A percentile compares a stretch with the other conserved stretches of the same genome.
Conservation (phyloP, 2,329 filamentous ascomycete genomes). For the Nakataea oryzae region DNA sequence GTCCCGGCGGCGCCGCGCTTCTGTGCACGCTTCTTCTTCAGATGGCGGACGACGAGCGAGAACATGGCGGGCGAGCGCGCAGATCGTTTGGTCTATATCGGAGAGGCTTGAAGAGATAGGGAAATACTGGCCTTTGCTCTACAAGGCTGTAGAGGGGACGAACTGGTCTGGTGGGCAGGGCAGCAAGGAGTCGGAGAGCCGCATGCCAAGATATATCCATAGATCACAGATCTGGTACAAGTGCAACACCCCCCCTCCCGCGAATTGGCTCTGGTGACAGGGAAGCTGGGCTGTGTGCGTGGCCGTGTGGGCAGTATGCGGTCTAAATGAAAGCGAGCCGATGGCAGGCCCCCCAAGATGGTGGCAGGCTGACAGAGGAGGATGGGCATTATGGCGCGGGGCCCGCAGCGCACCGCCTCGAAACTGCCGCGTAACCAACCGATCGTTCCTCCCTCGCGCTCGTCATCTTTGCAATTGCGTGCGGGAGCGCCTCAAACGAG, state of each 20-base stretch:
- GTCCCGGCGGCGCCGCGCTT: not conserved
- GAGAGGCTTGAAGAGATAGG: not conserved
- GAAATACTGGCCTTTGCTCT: not conserved
- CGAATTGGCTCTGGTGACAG: not conserved
- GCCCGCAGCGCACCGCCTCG: too few species aligned
- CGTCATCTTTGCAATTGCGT: not conserved
- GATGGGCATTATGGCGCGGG: not conserved
- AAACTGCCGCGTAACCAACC: not conserved
- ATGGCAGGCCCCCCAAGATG: not conserved
- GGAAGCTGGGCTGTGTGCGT: not conserved
- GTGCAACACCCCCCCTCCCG: not conserved
- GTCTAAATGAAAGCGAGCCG: too few species aligned
- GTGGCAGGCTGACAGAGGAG: too few species aligned
- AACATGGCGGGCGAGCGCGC: not conserved
- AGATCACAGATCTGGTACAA: not conserved
- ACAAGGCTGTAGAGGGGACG: too few species aligned
- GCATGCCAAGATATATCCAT: slow-evolving; percentile 1
- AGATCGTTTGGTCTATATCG: not conserved
- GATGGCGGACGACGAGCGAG: not conserved
- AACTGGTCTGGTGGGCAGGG: not conserved
- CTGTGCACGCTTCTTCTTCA: not conserved
- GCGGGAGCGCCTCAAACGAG: not conserved
- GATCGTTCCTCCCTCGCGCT: not conserved
- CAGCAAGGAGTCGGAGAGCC: not conserved
- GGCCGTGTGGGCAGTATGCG: not conserved